These are phyloP conservation scores for Neonothopanus nambi DNA, from an alignment of 1,284 basidiomycete species.

Conservation along the genomic window DNA sequence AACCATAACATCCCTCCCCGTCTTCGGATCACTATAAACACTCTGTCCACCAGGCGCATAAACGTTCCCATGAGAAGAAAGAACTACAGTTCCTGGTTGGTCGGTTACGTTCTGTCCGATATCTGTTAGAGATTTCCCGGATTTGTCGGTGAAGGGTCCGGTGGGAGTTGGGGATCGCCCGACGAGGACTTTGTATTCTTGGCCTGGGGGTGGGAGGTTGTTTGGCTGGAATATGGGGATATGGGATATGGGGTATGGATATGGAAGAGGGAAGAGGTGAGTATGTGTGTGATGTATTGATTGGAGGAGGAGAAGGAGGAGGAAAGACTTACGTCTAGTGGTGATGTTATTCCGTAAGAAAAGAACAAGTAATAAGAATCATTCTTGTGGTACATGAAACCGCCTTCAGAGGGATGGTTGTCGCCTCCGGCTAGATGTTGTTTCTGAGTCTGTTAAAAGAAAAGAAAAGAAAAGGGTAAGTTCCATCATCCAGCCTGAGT, in stretches of 20 bases:
- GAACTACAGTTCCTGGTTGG: constrained; percentile 29
- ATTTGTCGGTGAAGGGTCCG: constrained; percentile 30
- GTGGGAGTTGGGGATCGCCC: constrained; percentile 29
- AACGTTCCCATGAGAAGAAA: constrained; percentile 34
- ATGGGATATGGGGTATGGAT: no score
- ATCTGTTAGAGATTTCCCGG: constrained; percentile 22
- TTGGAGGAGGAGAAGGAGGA: constrained; percentile 1
- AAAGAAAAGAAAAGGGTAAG: no score
- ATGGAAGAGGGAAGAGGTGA: no score
- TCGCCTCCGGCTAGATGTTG: constrained; percentile 11
- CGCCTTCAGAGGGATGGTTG: constrained; percentile 15
- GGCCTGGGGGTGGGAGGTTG: constrained; percentile 24
- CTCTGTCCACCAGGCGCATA: constrained; percentile 33
- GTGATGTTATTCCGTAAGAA: constrained; percentile 14
- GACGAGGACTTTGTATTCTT: constrained; percentile 29
- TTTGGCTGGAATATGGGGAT: constrained; percentile 17
- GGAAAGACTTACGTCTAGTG: background rate
- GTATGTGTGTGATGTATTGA: no score
- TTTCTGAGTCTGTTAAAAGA: no score
- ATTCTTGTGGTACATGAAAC: background rate
- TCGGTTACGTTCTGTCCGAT: constrained; percentile 21
- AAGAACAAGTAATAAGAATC: constrained; percentile 11
- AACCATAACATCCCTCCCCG: constrained; percentile 21
- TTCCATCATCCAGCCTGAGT: no score
- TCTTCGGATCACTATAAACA: constrained; percentile 19